Conservation (phyloP, 768 basidiomycete species). For the Mycena indigotica region DNA sequence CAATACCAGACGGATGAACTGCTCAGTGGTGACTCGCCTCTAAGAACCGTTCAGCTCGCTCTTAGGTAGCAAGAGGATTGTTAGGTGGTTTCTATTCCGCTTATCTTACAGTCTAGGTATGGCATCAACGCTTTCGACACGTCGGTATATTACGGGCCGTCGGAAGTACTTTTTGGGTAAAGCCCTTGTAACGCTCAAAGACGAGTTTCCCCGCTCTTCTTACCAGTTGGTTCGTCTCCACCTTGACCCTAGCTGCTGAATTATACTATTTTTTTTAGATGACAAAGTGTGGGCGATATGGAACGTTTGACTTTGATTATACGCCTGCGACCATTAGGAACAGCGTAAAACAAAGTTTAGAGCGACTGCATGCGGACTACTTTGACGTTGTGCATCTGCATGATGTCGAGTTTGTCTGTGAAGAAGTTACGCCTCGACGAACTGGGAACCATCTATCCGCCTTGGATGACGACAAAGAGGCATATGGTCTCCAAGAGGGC, state of each 20-base stretch:
- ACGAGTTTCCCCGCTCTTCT: slow-evolving; percentile 75
- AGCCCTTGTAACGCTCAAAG: slow-evolving; percentile 56
- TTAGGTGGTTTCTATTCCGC: slow-evolving; percentile 7
- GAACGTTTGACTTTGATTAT: slow-evolving; percentile 71
- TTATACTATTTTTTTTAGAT: slow-evolving; percentile 47
- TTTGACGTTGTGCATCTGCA: slow-evolving; percentile 83
- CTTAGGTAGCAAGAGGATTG: slow-evolving; percentile 54
- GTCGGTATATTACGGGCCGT: slow-evolving; percentile 76
- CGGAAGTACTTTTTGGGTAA: slow-evolving; percentile 77
- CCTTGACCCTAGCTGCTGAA: slow-evolving; percentile 16
- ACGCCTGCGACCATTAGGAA: slow-evolving; percentile 62
- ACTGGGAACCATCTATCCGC: slow-evolving; percentile 62
- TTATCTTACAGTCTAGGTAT: slow-evolving; percentile 50
- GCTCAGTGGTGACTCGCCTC: slow-evolving; percentile 55
- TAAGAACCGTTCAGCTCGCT: slow-evolving; percentile 72
- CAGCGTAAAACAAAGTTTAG: slow-evolving; percentile 66
- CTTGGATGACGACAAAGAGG: slow-evolving; percentile 50
- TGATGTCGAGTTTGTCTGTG: slow-evolving; percentile 79
- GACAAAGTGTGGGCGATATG: slow-evolving; percentile 86
- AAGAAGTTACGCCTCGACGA: slow-evolving; percentile 47
- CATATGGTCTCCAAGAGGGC: slow-evolving; percentile 66
- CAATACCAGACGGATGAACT: slow-evolving; percentile 66
- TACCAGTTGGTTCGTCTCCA: slow-evolving; percentile 64
- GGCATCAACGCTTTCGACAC: slow-evolving; percentile 85
- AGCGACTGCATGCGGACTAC: slow-evolving; percentile 72